Percentiles rank a stretch among this genome's conserved stretches.
Conservation (phyloP, 1,139 yeast species). For the Kurtzmaniella quercitrusa region DNA sequence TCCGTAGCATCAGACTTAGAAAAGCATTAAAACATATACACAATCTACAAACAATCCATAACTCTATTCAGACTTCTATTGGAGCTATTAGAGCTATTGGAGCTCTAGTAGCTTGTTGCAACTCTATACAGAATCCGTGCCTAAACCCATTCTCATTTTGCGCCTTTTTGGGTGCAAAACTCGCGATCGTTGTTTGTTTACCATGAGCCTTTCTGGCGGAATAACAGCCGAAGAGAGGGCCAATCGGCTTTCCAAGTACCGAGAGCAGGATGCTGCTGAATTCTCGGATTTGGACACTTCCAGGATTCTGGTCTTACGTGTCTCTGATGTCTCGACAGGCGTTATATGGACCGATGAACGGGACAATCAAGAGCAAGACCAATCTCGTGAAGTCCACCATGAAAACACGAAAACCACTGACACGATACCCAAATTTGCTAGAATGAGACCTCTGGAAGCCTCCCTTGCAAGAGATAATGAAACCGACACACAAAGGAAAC, state of each 20-base stretch:
- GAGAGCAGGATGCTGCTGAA: neutral
- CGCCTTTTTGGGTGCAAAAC: slow-evolving; percentile 6
- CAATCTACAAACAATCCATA: no score
- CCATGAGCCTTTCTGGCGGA: neutral
- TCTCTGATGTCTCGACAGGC: slow-evolving; percentile 1
- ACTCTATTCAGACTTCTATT: no score
- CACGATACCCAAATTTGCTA: no score
- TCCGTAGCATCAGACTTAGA: no score
- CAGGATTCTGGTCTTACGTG: neutral
- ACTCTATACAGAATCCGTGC: neutral
- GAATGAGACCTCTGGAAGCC: neutral
- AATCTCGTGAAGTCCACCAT: slow-evolving; percentile 7
- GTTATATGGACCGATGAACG: slow-evolving; percentile 7
- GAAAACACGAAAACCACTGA: neutral
- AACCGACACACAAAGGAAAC: neutral
- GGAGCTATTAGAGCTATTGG: no score
- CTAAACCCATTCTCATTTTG: neutral
- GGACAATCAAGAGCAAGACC: slow-evolving; percentile 10
- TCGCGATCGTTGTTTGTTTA: slow-evolving; percentile 3
- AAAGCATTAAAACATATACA: no score
- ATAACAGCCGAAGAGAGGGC: neutral
- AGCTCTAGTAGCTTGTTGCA: no score
- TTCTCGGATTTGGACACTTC: slow-evolving; percentile 1
- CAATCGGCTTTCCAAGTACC: neutral
- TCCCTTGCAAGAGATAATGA: neutral